Evolutionary conservation across 495 filamentous ascomycete species (phyloP), one percentile per base, ranked within the genome.

Genomic region (Aspergillus kassunensis): DNA sequence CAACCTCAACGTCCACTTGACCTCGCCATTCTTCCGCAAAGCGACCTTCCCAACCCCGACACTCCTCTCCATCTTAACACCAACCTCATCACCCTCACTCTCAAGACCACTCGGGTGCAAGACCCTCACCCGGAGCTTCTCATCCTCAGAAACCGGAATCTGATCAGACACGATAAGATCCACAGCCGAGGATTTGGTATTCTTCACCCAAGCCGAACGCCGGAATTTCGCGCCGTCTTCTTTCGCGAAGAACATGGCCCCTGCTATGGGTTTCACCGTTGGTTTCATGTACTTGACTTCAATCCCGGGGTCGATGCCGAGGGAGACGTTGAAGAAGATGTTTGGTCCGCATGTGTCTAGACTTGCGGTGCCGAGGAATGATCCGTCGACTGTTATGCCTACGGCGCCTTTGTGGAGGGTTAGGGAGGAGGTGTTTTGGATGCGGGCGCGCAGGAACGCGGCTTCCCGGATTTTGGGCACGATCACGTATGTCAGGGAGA

Each of bases 251-350:
- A 78, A 63, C 1, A 40, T 79, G 1, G 71, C 80, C 3, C 72
- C 73, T 13, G 76, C 73, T 47, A 67, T 69, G 21, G 78, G 71
- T 24, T 74, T 72, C 30, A 85, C 78, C 1, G 71, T 77, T 0
- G 86, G 86, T 60, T 83, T 84, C 23, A 77, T 65, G 55, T 89
- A 89, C 16, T 62, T 65, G 37, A 90, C 77, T 23, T 69, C 66
- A 55, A 89, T 79, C 13, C 69, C 70, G 4, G 83, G 83, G 57
- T 89, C 86, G 13, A 88, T 75, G 16, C 86, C 86, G 0, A 90
- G 74, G 20, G 76, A 71, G 9, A 90, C 62, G 36, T 66, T 70
- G 68, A 89, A 84, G 29, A 66, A 57, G 24, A 85, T 79, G n/a
- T 80, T 80, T 11, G 84, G 74, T 37, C 75, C 79, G 60, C 81